These are phyloP conservation scores for Cyberlindnera mrakii DNA, from an alignment of 805 yeast genomes.

Conservation along the genomic window DNA sequence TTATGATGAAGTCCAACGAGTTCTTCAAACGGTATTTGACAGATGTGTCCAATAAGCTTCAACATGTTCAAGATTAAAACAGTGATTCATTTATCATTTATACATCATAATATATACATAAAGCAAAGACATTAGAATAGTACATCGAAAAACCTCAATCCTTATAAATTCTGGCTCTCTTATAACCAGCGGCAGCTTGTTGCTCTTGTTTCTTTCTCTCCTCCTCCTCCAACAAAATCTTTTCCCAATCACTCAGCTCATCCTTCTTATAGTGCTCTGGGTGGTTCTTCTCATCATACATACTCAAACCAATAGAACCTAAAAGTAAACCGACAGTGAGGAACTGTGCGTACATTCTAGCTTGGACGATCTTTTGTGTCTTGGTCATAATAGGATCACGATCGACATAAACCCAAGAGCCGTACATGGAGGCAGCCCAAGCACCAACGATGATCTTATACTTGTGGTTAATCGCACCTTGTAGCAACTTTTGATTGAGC, in stretches of 20 bases:
- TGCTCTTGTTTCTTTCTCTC: conserved; percentile 23
- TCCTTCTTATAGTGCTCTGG: conserved; percentile 30
- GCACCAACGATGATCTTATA: conserved; percentile 63
- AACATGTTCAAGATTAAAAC: not conserved
- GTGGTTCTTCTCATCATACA: conserved; percentile 55
- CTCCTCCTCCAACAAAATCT: conserved; percentile 38
- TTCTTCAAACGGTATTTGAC: too few relatives aligned
- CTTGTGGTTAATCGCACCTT: conserved; percentile 46
- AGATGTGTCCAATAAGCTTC: not conserved
- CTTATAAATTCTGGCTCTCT: conserved; percentile 32
- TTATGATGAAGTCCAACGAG: too few relatives aligned
- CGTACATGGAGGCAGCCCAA: conserved; percentile 79
- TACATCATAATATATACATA: not conserved
- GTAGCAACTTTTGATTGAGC: conserved; percentile 41
- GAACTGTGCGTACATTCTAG: conserved; percentile 88
- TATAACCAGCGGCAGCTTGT: conserved; percentile 17
- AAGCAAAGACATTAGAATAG: not conserved
- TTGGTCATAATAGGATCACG: conserved; percentile 68
- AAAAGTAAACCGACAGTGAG: conserved; percentile 65
- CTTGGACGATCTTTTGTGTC: conserved; percentile 79
- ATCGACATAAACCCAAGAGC: conserved; percentile 70
- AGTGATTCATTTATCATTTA: not conserved
- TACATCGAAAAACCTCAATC: conserved; percentile 9
- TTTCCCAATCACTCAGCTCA: conserved; percentile 41
- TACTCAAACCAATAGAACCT: conserved; percentile 60